Evolutionary conservation across 2,329 filamentous ascomycete genomes (phyloP), one percentile per base, ranked within the genome.

Genomic region (Colletotrichum gloeosporioides): DNA sequence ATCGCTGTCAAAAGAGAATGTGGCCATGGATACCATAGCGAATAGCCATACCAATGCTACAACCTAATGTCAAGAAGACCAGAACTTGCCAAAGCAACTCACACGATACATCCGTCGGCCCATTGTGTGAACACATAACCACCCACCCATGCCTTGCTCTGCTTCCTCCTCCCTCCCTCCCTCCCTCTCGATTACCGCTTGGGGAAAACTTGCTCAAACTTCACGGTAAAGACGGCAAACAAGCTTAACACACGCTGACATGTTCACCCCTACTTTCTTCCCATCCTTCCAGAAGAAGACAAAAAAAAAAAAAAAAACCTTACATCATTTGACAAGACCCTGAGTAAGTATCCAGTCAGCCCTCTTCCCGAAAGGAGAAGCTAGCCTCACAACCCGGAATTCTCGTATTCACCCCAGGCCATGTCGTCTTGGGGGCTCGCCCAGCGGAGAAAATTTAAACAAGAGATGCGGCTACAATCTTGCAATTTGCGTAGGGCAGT

Each of bases 11-110:
- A 73, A 39, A 73, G 27, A 62, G 59, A 63, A 68, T 25, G 63
- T 66, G 36, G 69, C 27, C 44, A 57, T 57, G 64, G 73, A 63
- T 53, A 49, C 62, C 49, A 73, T 57, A 39, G 73, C 59, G 64
- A 44, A 64, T 64, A n/a, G 32, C 32, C 53, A 32, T 62, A 69
- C 44, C 70, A 64, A 73, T 73, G 73, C 70, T 69, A 73, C 73
- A 73, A 31, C 44, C 70, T 69, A 73, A 73, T 76, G 71, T 76
- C 70, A 73, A 69, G 64, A 68, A n/a, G 32, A 57, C 13, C 25
- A 64, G 9, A 27, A 53, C 44, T 53, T 53, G 44, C 44, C n/a
- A 53, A 53, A 53, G 44, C 44, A 22, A 22, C n/a, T 53, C 22
- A 13, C 18, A 53, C 10, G 18, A 53, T 53, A n/a, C n/a, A 0